Percentiles rank a stretch among this genome's conserved stretches.
phyloP scores from a whole-genome alignment of 1,284 basidiomycete species.

The Phellopilus nigrolimitatus region DNA sequence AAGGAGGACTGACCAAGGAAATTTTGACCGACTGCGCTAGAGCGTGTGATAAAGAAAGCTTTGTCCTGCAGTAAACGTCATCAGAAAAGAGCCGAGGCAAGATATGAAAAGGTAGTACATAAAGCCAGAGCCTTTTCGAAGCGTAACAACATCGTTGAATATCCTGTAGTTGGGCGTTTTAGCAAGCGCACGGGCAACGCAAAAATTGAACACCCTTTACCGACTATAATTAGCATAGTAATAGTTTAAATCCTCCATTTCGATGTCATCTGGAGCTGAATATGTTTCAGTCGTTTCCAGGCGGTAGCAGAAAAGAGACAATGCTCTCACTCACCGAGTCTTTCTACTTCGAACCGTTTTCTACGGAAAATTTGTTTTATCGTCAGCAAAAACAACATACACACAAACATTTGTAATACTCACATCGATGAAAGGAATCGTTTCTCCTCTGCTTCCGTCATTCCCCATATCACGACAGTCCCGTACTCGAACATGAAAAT shows the following conservation, averaged over 20 bases:
- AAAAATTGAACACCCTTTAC: slow-evolving; percentile 38
- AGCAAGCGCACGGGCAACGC: slow-evolving; percentile 13
- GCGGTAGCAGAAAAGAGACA: too few relatives aligned
- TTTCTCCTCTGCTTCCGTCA: slow-evolving; percentile 90
- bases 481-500: slow-evolving; percentile 95
- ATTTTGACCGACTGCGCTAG: slow-evolving; percentile 97
- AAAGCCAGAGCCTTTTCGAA: slow-evolving; percentile 91
- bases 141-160: slow-evolving; percentile 97
- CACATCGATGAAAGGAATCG: slow-evolving; percentile 85
- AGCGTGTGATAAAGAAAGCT: slow-evolving; percentile 91
- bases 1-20: slow-evolving; percentile 53
- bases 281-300: too few relatives aligned
- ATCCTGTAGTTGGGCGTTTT: slow-evolving; percentile 53
- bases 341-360: slow-evolving; percentile 90
- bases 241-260: slow-evolving; percentile 96
- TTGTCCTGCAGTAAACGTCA: slow-evolving; percentile 64
- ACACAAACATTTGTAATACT: slow-evolving; percentile 34
- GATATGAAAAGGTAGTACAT: slow-evolving; percentile 51
- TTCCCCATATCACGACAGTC: slow-evolving; percentile 94
- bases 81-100: slow-evolving; percentile 11
- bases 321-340: too few relatives aligned
- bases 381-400: slow-evolving; percentile 19
- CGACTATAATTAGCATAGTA: slow-evolving; percentile 96
- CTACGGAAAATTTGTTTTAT: slow-evolving; percentile 46
- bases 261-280: slow-evolving; percentile 78